Evolutionary conservation across 1,284 basidiomycete genomes (phyloP).

Genomic region (Acaromyces ingoldii): DNA sequence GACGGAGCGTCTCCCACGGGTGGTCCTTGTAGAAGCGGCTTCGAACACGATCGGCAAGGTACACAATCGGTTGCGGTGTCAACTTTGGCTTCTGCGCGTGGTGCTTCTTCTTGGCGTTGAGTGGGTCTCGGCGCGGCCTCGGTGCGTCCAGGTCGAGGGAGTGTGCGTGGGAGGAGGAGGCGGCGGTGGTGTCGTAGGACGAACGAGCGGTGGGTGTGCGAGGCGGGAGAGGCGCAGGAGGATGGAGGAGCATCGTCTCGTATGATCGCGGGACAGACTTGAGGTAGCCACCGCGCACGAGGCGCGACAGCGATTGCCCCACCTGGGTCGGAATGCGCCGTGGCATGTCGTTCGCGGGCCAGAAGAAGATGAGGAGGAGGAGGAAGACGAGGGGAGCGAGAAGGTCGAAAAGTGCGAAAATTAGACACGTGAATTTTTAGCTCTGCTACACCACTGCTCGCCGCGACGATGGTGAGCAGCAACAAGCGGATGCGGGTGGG

Average conservation of each 20-base stretch:
- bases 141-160: conserved; percentile 21
- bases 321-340: conserved; percentile 81
- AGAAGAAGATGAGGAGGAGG: neutral
- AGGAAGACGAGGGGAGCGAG: no score
- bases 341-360: conserved; percentile 59
- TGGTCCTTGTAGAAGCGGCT: conserved; percentile 91
- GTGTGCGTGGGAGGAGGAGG: conserved; percentile 53
- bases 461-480: neutral
- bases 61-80: conserved; percentile 65
- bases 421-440: no score
- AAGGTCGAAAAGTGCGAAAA: no score
- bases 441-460: no score
- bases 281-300: conserved; percentile 68
- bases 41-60: conserved; percentile 78
- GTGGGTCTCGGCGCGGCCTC: no score
- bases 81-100: conserved; percentile 56
- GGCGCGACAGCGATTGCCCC: conserved; percentile 76
- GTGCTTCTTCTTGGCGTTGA: conserved; percentile 32
- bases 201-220: conserved; percentile 62
- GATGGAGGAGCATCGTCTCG: conserved; percentile 76
- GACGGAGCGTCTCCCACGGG: conserved; percentile 87
- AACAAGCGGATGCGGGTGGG: conserved; percentile 10
- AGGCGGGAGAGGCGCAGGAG: conserved; percentile 76
- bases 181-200: conserved; percentile 54
- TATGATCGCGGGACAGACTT: conserved; percentile 76